Percentiles rank a stretch among this genome's conserved stretches.
Evolutionary conservation across 2,329 filamentous ascomycete genomes (phyloP).

Genomic region (Cladophialophora immunda): DNA sequence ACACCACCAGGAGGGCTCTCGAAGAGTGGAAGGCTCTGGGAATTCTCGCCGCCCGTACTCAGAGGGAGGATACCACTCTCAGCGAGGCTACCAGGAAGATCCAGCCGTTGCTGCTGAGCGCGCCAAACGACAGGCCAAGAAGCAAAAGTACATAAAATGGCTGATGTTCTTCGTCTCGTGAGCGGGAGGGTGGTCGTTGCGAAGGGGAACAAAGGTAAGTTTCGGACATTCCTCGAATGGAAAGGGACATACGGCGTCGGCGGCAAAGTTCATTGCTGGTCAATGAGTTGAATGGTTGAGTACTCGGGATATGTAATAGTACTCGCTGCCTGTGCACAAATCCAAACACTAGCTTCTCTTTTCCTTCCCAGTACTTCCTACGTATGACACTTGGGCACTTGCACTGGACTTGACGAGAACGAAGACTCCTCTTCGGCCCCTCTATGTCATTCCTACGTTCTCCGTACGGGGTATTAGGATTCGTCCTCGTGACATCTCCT

Average conservation of each 20-base stretch:
- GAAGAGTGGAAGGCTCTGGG: neutral
- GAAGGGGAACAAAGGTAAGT: neutral
- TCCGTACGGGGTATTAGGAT: too few relatives aligned
- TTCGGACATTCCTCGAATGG: neutral
- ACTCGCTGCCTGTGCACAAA: neutral
- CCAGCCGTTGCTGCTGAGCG: neutral
- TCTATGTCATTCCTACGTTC: too few relatives aligned
- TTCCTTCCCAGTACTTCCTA: neutral
- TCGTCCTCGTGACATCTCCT: too few relatives aligned
- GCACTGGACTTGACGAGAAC: too few relatives aligned
- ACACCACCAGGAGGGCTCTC: neutral
- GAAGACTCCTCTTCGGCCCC: too few relatives aligned
- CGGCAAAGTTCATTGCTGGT: neutral
- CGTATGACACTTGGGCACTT: too few relatives aligned
- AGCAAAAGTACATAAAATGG: slow-evolving; percentile 1
- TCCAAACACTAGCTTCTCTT: neutral
- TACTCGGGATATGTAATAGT: neutral
- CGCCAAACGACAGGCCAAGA: slow-evolving; percentile 1
- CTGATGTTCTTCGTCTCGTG: slow-evolving; percentile 1
- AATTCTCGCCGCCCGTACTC: neutral
- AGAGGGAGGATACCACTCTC: neutral
- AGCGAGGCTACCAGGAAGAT: neutral
- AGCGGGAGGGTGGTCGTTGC: neutral
- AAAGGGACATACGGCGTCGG: neutral
- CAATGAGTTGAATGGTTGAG: neutral